A percentile compares a stretch with the other conserved stretches of the same genome.
phyloP scores from a whole-genome alignment of 805 yeast species.

The Myxozyma vanderwaltii region DNA sequence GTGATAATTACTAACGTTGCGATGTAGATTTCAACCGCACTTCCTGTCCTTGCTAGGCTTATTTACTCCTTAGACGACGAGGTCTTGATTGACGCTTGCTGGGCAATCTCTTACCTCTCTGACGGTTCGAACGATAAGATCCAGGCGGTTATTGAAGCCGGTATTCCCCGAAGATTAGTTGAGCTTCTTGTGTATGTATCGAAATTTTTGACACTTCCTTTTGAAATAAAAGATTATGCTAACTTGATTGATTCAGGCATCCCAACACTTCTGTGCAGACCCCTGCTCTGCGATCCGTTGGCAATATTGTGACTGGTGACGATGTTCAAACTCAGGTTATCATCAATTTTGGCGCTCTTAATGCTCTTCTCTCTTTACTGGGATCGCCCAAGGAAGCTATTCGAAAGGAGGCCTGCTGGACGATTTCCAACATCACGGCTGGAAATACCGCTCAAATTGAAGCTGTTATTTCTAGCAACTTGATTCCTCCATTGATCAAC shows the following conservation, averaged over 20 bases:
- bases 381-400: slow-evolving; percentile 86
- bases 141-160: slow-evolving; percentile 94
- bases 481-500: slow-evolving; percentile 87
- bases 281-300: slow-evolving; percentile 96
- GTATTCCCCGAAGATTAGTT: slow-evolving; percentile 91
- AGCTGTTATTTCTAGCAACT: slow-evolving; percentile 91
- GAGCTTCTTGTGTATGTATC: slow-evolving; percentile 60
- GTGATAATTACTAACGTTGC: neutral
- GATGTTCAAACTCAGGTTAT: slow-evolving; percentile 95
- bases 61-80: slow-evolving; percentile 90
- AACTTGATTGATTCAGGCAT: slow-evolving; percentile 49
- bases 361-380: slow-evolving; percentile 78
- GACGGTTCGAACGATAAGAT: slow-evolving; percentile 93
- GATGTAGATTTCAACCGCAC: slow-evolving; percentile 66
- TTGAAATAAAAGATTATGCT: neutral
- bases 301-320: slow-evolving; percentile 96
- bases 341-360: slow-evolving; percentile 87
- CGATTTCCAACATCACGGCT: slow-evolving; percentile 96
- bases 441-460: slow-evolving; percentile 95
- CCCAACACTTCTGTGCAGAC: slow-evolving; percentile 87
- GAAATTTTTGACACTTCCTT: too few relatives aligned
- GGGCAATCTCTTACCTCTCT: slow-evolving; percentile 95
- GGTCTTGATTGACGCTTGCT: slow-evolving; percentile 94
- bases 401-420: slow-evolving; percentile 98
- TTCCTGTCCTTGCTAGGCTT: slow-evolving; percentile 88